Evolutionary conservation across 106 monocot genomes (phyloP), one percentile per base, ranked within the genome.

Genomic region (Platanthera zijinensis): DNA sequence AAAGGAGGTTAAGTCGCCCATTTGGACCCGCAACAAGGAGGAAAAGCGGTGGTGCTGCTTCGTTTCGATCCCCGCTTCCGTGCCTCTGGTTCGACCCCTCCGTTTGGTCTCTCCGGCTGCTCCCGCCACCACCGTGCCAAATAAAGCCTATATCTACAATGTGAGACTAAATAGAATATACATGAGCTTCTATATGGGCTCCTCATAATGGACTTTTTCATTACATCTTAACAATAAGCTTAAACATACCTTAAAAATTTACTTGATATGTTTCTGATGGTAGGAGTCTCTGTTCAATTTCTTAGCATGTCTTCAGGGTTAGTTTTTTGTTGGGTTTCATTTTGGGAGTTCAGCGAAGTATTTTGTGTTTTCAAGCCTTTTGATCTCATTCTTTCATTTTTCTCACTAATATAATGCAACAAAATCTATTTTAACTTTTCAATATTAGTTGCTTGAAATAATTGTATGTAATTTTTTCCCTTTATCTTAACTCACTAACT

Each of bases 301-400:
- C 19, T 21, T 63, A 25, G 25, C 8, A 63, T 63, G 63, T 2
- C 6, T 63, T 63, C 17, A 63, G 18, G 63, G 5, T 63, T 67
- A 67, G 10, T 2, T 59, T 21, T 39, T 67, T 67, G 66, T 39
- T 39, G 39, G 39, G 39, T 67, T 67, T 67, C 32, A 30, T 39
- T 53, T 39, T n/a, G 9, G 18, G 19, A 5, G 59, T 21, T 21
- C 59, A 61, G 59, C 6, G 21, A 7, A 61, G 6, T 7, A 21
- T 61, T 61, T 4, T 61, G 59, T 61, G n/a, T 67, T 67, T 39
- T 67, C 12, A 39, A 10, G 30, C 3, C 32, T 10, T 39, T 39
- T 67, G 67, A 39, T 67, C 30, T 67, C 32, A 32, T 70, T 70
- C 70, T 48, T 48, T 71, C 13, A 71, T 71, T 48, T 15, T 71